These are phyloP conservation scores for Suhomyces yuchorum DNA, from an alignment of 1,139 yeast genomes.

Conservation along the genomic window DNA sequence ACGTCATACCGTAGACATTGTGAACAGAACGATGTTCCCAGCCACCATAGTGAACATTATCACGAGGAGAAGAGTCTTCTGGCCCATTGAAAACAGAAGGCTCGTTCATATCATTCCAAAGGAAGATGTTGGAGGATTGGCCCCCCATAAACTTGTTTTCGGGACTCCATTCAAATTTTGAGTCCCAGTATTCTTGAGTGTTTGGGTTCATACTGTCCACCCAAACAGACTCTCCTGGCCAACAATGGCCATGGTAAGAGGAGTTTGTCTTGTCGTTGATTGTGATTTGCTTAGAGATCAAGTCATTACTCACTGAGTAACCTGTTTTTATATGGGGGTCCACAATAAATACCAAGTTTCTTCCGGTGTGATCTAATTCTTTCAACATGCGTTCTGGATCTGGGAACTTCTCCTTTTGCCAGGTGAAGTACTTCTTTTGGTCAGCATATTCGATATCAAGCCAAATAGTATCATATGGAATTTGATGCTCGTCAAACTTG, in stretches of 20 bases:
- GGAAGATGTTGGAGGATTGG: constrained; percentile 60
- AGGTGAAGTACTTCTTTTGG: constrained; percentile 83
- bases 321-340: constrained; percentile 88
- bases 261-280: constrained; percentile 43
- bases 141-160: constrained; percentile 45
- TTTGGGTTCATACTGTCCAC: constrained; percentile 77
- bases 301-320: constrained; percentile 62
- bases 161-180: constrained; percentile 25
- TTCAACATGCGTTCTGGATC: constrained; percentile 68
- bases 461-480: constrained; percentile 95
- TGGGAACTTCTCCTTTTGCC: constrained; percentile 78
- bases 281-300: constrained; percentile 40
- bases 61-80: constrained; percentile 86
- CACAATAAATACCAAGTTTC: constrained; percentile 80
- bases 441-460: constrained; percentile 92
- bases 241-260: constrained; percentile 82
- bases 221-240: constrained; percentile 99
- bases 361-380: constrained; percentile 66
- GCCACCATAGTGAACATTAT: constrained; percentile 71
- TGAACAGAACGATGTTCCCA: constrained; percentile 93
- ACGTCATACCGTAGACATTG: constrained; percentile 77
- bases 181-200: constrained; percentile 63
- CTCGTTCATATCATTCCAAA: constrained; percentile 99
- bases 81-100: constrained; percentile 96
- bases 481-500: constrained; percentile 68